A percentile compares a stretch with the other conserved stretches of the same genome.
phyloP scores from a whole-genome alignment of 495 filamentous ascomycete genomes.

The Tuber indicum region DNA sequence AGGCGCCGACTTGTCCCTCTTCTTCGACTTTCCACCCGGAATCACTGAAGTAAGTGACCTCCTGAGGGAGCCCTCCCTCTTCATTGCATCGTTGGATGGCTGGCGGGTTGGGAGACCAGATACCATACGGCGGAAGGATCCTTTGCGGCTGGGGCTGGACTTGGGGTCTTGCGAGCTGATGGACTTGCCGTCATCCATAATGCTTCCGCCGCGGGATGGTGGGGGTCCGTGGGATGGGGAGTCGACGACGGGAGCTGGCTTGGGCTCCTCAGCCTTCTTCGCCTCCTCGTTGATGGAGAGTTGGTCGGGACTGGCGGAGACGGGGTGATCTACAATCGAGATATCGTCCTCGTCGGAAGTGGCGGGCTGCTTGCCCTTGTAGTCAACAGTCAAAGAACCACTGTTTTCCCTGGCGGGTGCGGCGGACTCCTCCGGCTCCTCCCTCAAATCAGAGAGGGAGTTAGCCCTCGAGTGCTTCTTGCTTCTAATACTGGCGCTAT shows the following conservation, averaged over 20 bases:
- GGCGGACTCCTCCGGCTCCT: constrained; percentile 44
- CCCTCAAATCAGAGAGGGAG: constrained; percentile 26
- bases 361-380: constrained; percentile 38
- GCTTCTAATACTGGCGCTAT: background rate
- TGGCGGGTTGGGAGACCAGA: constrained; percentile 19
- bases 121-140: constrained; percentile 30
- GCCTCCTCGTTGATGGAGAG: constrained; percentile 37
- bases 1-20: constrained; percentile 24
- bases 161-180: constrained; percentile 22
- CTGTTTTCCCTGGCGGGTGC: constrained; percentile 19
- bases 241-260: constrained; percentile 46
- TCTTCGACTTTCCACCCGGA: constrained; percentile 25
- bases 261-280: constrained; percentile 41
- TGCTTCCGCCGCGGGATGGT: constrained; percentile 13
- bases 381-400: constrained; percentile 39
- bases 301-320: constrained; percentile 34
- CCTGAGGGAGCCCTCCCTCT: constrained; percentile 27
- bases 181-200: constrained; percentile 30
- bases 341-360: constrained; percentile 36
- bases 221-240: constrained; percentile 35
- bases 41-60: constrained; percentile 28
- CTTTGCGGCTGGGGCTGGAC: constrained; percentile 22
- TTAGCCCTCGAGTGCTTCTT: constrained; percentile 9
- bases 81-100: constrained; percentile 27
- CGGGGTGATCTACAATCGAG: constrained; percentile 36